Evolutionary conservation across 805 yeast species (phyloP).

Genomic region (Naumovozyma dairenensis): DNA sequence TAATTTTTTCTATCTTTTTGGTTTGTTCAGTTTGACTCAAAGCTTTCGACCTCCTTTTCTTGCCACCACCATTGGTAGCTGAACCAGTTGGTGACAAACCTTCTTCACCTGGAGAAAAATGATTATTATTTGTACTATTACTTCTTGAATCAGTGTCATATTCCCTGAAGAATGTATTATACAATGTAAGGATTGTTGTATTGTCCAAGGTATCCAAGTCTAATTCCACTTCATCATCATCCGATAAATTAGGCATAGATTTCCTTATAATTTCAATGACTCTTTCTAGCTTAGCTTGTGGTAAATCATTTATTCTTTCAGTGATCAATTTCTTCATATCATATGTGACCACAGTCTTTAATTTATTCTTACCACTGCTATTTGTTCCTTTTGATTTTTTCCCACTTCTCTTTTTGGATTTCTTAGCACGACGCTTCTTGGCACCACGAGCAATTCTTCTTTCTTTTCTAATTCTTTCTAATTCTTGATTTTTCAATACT

Average conservation of each 20-base stretch:
- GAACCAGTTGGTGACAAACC: neutral
- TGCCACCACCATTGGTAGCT: slow-evolving; percentile 7
- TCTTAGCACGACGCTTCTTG: slow-evolving; percentile 19
- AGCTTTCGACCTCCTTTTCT: slow-evolving; percentile 44
- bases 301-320: slow-evolving; percentile 67
- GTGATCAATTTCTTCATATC: slow-evolving; percentile 94
- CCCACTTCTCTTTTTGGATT: slow-evolving; percentile 29
- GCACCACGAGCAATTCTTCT: slow-evolving; percentile 33
- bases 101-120: slow-evolving; percentile 24
- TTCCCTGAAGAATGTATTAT: slow-evolving; percentile 66
- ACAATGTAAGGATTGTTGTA: slow-evolving; percentile 68
- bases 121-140: slow-evolving; percentile 7
- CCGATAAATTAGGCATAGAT: slow-evolving; percentile 45
- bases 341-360: slow-evolving; percentile 54
- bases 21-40: slow-evolving; percentile 57
- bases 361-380: slow-evolving; percentile 23
- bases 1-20: slow-evolving; percentile 59
- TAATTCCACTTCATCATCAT: slow-evolving; percentile 89
- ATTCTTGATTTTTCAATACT: slow-evolving; percentile 68
- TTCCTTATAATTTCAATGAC: slow-evolving; percentile 81
- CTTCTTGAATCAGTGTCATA: slow-evolving; percentile 16
- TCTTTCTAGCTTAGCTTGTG: slow-evolving; percentile 73
- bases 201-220: slow-evolving; percentile 92
- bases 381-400: slow-evolving; percentile 7
- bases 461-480: slow-evolving; percentile 56